Evolutionary conservation across 306 rosid species (phyloP).

Genomic region (Ormosia semicastrata): DNA sequence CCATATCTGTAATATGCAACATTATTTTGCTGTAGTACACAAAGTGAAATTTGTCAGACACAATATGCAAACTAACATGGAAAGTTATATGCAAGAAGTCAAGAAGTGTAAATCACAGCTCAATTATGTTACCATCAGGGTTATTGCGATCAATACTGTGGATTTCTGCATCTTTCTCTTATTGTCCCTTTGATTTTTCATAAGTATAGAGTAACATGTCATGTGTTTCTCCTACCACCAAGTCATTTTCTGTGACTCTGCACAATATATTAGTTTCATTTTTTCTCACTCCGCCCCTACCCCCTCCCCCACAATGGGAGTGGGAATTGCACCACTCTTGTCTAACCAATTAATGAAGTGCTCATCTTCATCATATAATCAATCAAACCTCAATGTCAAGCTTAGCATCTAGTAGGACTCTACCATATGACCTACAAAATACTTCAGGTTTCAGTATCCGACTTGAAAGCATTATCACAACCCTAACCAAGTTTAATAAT

Average conservation of each 20-base stretch:
- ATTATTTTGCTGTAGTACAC: conserved; percentile 40
- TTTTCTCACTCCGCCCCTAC: background rate
- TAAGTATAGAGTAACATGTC: background rate
- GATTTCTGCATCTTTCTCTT: background rate
- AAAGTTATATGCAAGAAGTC: background rate
- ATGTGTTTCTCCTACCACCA: background rate
- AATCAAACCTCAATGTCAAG: background rate
- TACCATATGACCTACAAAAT: conserved; percentile 3
- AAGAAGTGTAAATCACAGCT: conserved; percentile 7
- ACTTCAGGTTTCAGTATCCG: conserved; percentile 4
- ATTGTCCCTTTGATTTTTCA: background rate
- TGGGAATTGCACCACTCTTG: background rate
- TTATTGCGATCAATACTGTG: background rate
- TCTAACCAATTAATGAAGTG: background rate
- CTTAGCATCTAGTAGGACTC: background rate
- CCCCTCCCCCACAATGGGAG: background rate
- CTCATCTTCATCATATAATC: background rate
- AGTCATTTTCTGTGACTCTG: conserved; percentile 5
- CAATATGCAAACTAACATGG: conserved; percentile 2
- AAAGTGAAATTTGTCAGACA: conserved; percentile 28
- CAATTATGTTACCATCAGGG: background rate
- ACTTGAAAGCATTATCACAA: background rate
- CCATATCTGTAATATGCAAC: conserved; percentile 51
- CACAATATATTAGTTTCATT: background rate
- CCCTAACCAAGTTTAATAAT: background rate